These are phyloP conservation scores for Pichia paraexigua DNA, from an alignment of 805 yeast species.

Conservation along the genomic window DNA sequence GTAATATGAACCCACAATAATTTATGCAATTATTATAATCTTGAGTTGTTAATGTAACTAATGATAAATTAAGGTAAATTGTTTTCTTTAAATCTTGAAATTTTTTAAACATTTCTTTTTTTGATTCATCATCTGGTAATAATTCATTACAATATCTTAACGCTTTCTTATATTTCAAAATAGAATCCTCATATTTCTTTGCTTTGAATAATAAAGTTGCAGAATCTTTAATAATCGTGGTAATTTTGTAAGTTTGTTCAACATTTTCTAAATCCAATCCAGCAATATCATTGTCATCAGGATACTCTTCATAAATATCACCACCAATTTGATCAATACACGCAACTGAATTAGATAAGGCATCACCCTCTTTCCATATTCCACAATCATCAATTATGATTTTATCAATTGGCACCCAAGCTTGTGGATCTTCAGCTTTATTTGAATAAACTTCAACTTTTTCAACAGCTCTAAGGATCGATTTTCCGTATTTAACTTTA, in stretches of 20 bases:
- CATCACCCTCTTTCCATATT: conserved; percentile 45
- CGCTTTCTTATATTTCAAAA: conserved; percentile 57
- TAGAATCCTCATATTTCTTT: conserved; percentile 43
- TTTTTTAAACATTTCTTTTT: conserved; percentile 41
- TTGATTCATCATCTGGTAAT: conserved; percentile 61
- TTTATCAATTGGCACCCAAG: conserved; percentile 32
- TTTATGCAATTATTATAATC: conserved; percentile 43
- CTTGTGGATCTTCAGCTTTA: conserved; percentile 12
- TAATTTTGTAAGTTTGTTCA: conserved; percentile 42
- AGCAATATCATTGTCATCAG: conserved; percentile 63
- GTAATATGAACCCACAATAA: conserved; percentile 51
- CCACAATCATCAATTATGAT: conserved; percentile 55
- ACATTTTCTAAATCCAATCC: conserved; percentile 39
- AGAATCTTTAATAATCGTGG: conserved; percentile 53
- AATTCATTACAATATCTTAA: conserved; percentile 63
- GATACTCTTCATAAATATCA: conserved; percentile 68
- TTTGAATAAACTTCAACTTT: conserved; percentile 37
- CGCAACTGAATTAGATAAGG: conserved; percentile 54
- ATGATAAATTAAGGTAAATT: conserved; percentile 49
- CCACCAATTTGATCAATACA: conserved; percentile 56
- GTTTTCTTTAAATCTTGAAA: conserved; percentile 45
- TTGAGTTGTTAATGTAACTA: conserved; percentile 42
- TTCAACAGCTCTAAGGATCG: conserved; percentile 61
- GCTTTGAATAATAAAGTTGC: conserved; percentile 54
- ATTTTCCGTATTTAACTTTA: conserved; percentile 55